Percentiles rank a stretch among this genome's conserved stretches.
phyloP scores from a whole-genome alignment of 176 grass and related monocot genomes.

The Typha latifolia region DNA sequence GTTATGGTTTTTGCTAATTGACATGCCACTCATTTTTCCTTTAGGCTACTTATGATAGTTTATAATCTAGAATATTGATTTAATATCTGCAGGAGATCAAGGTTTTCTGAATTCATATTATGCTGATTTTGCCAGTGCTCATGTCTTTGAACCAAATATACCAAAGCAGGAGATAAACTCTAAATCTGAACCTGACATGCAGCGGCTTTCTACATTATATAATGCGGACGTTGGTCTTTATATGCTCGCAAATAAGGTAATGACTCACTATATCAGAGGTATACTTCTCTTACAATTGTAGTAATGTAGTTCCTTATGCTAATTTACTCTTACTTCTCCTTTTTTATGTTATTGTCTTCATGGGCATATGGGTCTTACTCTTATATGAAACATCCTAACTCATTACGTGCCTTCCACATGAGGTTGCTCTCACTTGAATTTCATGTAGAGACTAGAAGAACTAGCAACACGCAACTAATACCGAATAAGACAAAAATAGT shows the following conservation, averaged over 20 bases:
- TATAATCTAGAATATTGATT: slow-evolving; percentile 9
- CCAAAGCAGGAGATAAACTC: slow-evolving; percentile 24
- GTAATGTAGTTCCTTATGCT: neutral
- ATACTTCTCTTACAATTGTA: neutral
- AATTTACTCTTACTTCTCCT: neutral
- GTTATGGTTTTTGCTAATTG: neutral
- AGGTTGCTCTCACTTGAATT: too few relatives aligned
- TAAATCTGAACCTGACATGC: slow-evolving; percentile 67
- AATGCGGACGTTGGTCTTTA: slow-evolving; percentile 99
- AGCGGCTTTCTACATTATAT: slow-evolving; percentile 87
- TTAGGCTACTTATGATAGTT: neutral
- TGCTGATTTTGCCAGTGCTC: slow-evolving; percentile 83
- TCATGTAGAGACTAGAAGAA: too few relatives aligned
- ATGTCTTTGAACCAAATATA: slow-evolving; percentile 65
- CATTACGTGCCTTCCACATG: too few relatives aligned
- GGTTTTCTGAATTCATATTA: slow-evolving; percentile 91
- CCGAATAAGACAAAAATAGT: too few relatives aligned
- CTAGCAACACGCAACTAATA: too few relatives aligned
- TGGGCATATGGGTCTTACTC: too few relatives aligned
- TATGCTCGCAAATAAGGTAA: slow-evolving; percentile 98
- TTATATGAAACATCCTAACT: too few relatives aligned
- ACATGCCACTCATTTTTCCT: neutral
- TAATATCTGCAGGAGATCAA: slow-evolving; percentile 39
- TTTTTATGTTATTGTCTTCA: neutral
- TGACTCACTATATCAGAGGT: neutral